Percentiles rank a stretch among this genome's conserved stretches.
phyloP scores from a whole-genome alignment of 2,329 filamentous ascomycete genomes.

The Aaosphaeria arxii region DNA sequence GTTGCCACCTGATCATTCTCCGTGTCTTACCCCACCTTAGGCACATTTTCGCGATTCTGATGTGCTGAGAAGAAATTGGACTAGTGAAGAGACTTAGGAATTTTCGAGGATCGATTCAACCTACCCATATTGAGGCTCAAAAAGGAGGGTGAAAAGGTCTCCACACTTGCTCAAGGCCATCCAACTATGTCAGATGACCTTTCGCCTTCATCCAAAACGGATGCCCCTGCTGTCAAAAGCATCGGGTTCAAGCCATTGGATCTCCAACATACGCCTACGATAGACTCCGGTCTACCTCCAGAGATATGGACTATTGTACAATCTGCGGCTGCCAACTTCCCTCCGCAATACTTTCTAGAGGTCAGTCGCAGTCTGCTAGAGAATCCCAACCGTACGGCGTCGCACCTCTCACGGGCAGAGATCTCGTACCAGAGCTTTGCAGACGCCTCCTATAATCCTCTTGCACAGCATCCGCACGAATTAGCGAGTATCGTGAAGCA shows the following conservation, averaged over 20 bases:
- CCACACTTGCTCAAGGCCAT: too few species aligned
- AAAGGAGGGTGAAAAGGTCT: too few species aligned
- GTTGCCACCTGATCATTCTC: too few species aligned
- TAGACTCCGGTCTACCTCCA: conserved; percentile 27
- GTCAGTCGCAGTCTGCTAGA: conserved; percentile 73
- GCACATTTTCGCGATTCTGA: too few species aligned
- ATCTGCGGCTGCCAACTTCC: conserved; percentile 57
- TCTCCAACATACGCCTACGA: conserved; percentile 13
- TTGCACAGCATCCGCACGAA: conserved; percentile 25
- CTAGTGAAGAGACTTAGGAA: too few species aligned
- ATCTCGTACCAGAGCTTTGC: conserved; percentile 58
- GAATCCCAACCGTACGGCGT: conserved; percentile 78
- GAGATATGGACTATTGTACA: conserved; percentile 38
- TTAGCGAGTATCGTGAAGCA: conserved; percentile 50
- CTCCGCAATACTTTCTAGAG: conserved; percentile 59
- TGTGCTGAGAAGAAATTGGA: too few species aligned
- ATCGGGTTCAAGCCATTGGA: conserved; percentile 21
- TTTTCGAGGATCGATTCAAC: too few species aligned
- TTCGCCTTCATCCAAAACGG: too few species aligned
- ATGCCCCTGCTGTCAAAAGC: too few species aligned
- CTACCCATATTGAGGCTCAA: too few species aligned
- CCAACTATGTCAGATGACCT: too few species aligned
- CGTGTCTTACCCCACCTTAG: too few species aligned
- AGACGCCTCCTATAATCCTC: conserved; percentile 33
- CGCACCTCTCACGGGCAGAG: conserved; percentile 75